Evolutionary conservation across 179 eudicot species (phyloP).

Genomic region (Silene coronaria): DNA sequence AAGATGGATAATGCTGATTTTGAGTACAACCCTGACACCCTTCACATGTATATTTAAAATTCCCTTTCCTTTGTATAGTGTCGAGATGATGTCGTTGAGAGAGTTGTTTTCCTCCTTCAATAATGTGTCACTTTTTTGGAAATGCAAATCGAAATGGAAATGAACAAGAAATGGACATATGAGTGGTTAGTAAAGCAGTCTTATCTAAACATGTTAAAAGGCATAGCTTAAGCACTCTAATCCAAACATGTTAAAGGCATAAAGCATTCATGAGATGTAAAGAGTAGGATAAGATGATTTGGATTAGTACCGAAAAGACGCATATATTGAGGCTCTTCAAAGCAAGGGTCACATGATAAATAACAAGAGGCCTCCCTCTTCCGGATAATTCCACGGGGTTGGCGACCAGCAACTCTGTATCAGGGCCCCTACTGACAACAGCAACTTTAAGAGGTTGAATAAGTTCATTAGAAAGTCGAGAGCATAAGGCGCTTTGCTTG

Average conservation of each 20-base stretch:
- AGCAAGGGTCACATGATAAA: slow-evolving; percentile 76
- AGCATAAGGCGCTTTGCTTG: slow-evolving; percentile 51
- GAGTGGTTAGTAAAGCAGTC: neutral
- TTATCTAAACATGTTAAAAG: too few species aligned
- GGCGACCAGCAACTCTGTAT: slow-evolving; percentile 75
- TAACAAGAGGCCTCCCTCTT: slow-evolving; percentile 79
- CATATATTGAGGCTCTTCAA: slow-evolving; percentile 69
- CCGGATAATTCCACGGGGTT: slow-evolving; percentile 89
- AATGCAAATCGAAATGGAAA: too few species aligned
- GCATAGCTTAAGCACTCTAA: neutral
- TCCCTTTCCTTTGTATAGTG: too few species aligned
- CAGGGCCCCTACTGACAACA: slow-evolving; percentile 81
- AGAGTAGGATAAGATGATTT: neutral
- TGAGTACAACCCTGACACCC: too few species aligned
- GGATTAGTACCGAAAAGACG: slow-evolving; percentile 55
- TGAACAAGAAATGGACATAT: neutral
- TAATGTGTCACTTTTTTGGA: too few species aligned
- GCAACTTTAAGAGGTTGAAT: slow-evolving; percentile 64
- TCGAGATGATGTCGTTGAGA: too few species aligned
- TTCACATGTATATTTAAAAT: too few species aligned
- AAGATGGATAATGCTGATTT: too few species aligned
- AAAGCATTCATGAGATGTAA: neutral
- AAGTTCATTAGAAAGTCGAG: slow-evolving; percentile 55
- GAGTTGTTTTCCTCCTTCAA: too few species aligned
- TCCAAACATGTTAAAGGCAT: neutral